Percentiles rank a stretch among this genome's conserved stretches.
These are phyloP conservation scores for Psophocarpus tetragonolobus DNA, from an alignment of 306 rosid species.

Conservation along the genomic window DNA sequence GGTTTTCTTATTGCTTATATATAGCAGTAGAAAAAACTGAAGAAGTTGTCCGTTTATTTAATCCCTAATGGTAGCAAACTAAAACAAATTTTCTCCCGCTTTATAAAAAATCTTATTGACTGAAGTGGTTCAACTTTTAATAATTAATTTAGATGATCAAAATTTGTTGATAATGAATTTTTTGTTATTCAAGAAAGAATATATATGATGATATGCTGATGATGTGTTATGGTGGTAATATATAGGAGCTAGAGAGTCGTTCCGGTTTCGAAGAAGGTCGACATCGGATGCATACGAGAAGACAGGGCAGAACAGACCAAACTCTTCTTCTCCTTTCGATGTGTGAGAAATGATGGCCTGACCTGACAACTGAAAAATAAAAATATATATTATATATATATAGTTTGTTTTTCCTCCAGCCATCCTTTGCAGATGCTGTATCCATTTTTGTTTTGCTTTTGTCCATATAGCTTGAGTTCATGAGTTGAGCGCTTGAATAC, in stretches of 20 bases:
- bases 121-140: background rate
- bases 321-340: slow-evolving; percentile 81
- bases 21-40: background rate
- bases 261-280: slow-evolving; percentile 82
- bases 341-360: slow-evolving; percentile 59
- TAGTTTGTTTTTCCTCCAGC: background rate
- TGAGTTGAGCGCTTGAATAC: background rate
- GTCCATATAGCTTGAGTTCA: background rate
- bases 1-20: background rate
- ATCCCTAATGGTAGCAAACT: background rate
- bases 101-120: no score
- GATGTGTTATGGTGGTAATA: background rate
- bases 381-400: no score
- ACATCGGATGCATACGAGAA: slow-evolving; percentile 75
- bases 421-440: background rate
- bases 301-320: slow-evolving; percentile 52
- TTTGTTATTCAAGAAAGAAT: background rate
- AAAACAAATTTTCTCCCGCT: background rate
- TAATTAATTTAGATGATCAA: background rate
- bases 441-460: slow-evolving; percentile 20
- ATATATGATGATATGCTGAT: background rate
- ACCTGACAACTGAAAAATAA: background rate
- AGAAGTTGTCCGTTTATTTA: background rate
- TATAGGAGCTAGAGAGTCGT: slow-evolving; percentile 72
- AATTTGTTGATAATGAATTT: background rate